Base-by-base conservation (phyloP, 2,329 filamentous ascomycete genomes). In the Cercospora berteroae region DNA sequence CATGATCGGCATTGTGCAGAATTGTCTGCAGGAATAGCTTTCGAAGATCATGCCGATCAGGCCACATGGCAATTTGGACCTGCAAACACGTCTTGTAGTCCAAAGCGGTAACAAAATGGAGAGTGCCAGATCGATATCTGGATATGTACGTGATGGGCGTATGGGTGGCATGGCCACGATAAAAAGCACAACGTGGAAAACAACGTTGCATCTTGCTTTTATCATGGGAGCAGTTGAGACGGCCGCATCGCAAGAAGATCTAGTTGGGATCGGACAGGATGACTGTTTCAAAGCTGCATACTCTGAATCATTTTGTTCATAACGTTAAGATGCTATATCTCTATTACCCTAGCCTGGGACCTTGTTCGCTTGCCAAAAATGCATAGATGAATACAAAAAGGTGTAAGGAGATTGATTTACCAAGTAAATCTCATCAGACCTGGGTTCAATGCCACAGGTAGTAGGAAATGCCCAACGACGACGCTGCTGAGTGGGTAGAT, bases 341-440 rank as follows among this genome's bases (percentile, higher is more conserved):
- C 59, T 67, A 60, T 67, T 59, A 66, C 61, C 63, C 66, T 48
- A 65, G 42, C 39, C 16, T 48, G 50, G 64, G 48, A 62, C 27
- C 13, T 61, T 55, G n/a, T 29, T 52, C 56, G 62, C 65, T 65
- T 55, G 64, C 64, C 52, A 23, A 20, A 62, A 67, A 67, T 52
- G 60, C 44, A 44, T 31, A 60, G 20, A 57, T 48, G 9, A 56
- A 23, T 31, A 25, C 27, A 50, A 65, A 56, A 60, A 56, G 12
- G 56, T 31, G 9, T 16, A 64, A 20, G 57, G 5, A 25, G 13
- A 58, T 57, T 23, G 10, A 20, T 65, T 65, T 81, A 88, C 81
- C 83, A 88, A 55, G 84, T 86, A 74, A 88, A 87, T 75, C 84
- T 82, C 87, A 90, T 89, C 79, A 89, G 75, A 60, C 85, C 86